Conservation (phyloP, 805 yeast species). For the Ogataea philodendri region DNA sequence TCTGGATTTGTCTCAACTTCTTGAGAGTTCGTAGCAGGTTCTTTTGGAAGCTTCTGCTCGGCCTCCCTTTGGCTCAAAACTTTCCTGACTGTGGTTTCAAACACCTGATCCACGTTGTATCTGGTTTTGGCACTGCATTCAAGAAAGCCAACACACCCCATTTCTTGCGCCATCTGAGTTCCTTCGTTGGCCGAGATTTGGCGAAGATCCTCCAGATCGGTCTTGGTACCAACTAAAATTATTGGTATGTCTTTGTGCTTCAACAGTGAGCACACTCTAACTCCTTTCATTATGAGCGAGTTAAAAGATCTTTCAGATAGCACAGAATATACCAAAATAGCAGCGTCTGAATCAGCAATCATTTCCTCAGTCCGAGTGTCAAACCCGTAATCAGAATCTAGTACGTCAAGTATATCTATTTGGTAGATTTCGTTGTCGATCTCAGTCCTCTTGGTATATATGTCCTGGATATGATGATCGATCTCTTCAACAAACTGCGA, state of each 20-base stretch:
- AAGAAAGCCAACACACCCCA: slow-evolving; percentile 36
- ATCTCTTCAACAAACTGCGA: slow-evolving; percentile 22
- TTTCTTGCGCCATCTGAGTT: slow-evolving; percentile 23
- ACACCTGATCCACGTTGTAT: slow-evolving; percentile 78
- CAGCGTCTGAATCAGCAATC: slow-evolving; percentile 42
- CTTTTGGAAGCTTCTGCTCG: too few species aligned
- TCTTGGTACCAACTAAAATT: slow-evolving; percentile 71
- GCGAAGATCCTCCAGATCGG: slow-evolving; percentile 72
- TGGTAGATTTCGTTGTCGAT: slow-evolving; percentile 39
- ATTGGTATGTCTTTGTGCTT: slow-evolving; percentile 23
- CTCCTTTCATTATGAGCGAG: slow-evolving; percentile 37
- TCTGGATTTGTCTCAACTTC: too few species aligned
- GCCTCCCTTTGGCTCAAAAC: too few species aligned
- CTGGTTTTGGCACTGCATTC: slow-evolving; percentile 85
- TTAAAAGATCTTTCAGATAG: slow-evolving; percentile 48
- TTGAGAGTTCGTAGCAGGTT: too few species aligned
- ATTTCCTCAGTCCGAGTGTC: slow-evolving; percentile 16
- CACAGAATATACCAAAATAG: slow-evolving; percentile 49
- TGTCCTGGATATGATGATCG: slow-evolving; percentile 32
- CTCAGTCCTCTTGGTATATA: slow-evolving; percentile 21
- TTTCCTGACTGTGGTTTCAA: slow-evolving; percentile 36
- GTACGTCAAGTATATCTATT: slow-evolving; percentile 72
- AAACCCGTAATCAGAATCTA: slow-evolving; percentile 68
- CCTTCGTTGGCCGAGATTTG: slow-evolving; percentile 56
- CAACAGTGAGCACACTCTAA: slow-evolving; percentile 72